Evolutionary conservation across 1,284 basidiomycete species (phyloP).

Genomic region (Puccinia brachypodii): DNA sequence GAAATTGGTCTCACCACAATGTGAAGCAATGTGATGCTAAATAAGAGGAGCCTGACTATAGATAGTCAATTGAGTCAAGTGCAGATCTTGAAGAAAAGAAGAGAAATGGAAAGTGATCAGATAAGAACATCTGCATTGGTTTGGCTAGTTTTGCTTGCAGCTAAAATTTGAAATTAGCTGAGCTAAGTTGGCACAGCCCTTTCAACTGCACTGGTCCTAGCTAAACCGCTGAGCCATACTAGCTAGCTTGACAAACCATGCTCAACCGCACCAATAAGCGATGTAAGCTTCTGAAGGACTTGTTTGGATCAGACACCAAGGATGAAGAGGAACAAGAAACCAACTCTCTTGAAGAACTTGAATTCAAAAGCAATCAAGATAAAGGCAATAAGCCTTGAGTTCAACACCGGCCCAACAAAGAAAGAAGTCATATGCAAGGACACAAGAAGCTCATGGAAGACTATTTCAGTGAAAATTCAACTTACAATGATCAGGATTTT

Average conservation of each 20-base stretch:
- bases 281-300: not conserved
- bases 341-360: not conserved
- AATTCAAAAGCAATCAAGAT: not conserved
- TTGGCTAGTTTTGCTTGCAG: not conserved
- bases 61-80: too few species aligned
- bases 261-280: not conserved
- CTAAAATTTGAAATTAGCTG: not conserved
- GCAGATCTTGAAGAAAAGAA: too few species aligned
- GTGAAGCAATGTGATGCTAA: too few species aligned
- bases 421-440: not conserved
- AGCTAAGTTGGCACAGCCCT: not conserved
- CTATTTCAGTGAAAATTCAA: not conserved
- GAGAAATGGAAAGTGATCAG: too few species aligned
- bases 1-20: too few species aligned
- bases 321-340: not conserved
- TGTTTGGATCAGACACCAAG: not conserved
- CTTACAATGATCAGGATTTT: not conserved
- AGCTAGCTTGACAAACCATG: not conserved
- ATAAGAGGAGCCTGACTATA: too few species aligned
- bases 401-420: not conserved
- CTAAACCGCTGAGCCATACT: not conserved
- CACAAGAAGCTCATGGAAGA: not conserved
- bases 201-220: not conserved
- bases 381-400: not conserved
- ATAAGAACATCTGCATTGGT: not conserved